phyloP scores from a whole-genome alignment of 345 rosid species.

The Erysimum cheiranthoides region DNA sequence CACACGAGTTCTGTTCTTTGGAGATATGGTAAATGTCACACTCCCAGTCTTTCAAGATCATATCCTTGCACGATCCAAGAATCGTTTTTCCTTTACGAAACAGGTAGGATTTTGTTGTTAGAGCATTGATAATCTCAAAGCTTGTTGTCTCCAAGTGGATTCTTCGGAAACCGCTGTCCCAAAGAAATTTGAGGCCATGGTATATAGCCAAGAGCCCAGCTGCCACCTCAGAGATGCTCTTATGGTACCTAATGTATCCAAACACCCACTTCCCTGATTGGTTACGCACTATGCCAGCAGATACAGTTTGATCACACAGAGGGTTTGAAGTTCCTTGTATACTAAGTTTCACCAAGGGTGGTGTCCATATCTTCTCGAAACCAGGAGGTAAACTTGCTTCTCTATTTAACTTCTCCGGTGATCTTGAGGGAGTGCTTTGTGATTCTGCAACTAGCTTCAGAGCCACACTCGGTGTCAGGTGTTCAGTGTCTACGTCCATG shows the following conservation, averaged over 20 bases:
- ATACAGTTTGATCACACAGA: conserved; percentile 40
- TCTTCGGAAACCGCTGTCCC: conserved; percentile 54
- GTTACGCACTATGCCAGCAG: conserved; percentile 58
- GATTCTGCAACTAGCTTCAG: conserved; percentile 17
- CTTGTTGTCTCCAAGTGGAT: conserved; percentile 53
- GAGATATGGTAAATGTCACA: conserved; percentile 43
- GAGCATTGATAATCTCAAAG: conserved; percentile 38
- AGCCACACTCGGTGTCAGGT: conserved; percentile 16
- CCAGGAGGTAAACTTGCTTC: conserved; percentile 39
- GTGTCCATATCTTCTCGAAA: conserved; percentile 36
- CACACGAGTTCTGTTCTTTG: conserved; percentile 50
- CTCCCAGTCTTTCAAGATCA: conserved; percentile 53
- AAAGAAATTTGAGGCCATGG: conserved; percentile 54
- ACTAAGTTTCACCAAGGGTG: conserved; percentile 56
- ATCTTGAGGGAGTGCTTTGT: conserved; percentile 2
- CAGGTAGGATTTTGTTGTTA: conserved; percentile 24
- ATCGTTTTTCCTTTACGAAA: conserved; percentile 41
- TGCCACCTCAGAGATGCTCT: conserved; percentile 24
- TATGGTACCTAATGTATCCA: conserved; percentile 52
- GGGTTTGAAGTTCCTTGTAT: conserved; percentile 42
- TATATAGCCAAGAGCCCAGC: conserved; percentile 59
- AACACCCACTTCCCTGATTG: conserved; percentile 60
- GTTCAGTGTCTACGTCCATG: conserved; percentile 34
- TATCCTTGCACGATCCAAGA: conserved; percentile 47
- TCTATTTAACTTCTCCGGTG: conserved; percentile 25